A percentile compares a stretch with the other conserved stretches of the same genome.
These are phyloP conservation scores for Pogostemon cablin DNA, from an alignment of 257 asterid species.

Conservation along the genomic window DNA sequence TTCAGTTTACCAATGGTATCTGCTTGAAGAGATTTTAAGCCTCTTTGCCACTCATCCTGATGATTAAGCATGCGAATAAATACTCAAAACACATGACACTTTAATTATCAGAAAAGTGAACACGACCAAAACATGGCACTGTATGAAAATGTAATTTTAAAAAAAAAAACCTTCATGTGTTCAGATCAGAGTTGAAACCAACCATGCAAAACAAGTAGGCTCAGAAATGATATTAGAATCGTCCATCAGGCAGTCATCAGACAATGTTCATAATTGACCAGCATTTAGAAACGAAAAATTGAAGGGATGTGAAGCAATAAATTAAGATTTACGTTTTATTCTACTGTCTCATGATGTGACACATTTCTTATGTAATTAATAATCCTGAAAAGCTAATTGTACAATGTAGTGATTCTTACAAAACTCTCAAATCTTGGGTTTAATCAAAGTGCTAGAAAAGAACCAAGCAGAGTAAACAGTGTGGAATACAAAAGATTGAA, in stretches of 20 bases:
- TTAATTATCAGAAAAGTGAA: background rate
- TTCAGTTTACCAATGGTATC: constrained; percentile 69
- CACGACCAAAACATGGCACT: background rate
- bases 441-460: background rate
- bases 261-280: background rate
- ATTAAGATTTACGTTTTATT: background rate
- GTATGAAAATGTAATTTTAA: background rate
- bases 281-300: constrained; percentile 1
- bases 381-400: constrained; percentile 7
- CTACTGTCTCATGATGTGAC: background rate
- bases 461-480: background rate
- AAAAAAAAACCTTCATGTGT: background rate
- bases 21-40: constrained; percentile 72
- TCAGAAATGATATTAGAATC: background rate
- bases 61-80: constrained; percentile 23
- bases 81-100: background rate
- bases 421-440: background rate
- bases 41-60: constrained; percentile 90
- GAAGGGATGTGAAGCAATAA: constrained; percentile 21
- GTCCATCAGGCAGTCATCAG: background rate
- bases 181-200: constrained; percentile 17
- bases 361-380: constrained; percentile 1
- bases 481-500: constrained; percentile 7
- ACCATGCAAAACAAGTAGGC: constrained; percentile 5
- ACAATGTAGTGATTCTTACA: constrained; percentile 1